Conservation (phyloP, 768 basidiomycete species). For the Xerocomellus amylosporus region DNA sequence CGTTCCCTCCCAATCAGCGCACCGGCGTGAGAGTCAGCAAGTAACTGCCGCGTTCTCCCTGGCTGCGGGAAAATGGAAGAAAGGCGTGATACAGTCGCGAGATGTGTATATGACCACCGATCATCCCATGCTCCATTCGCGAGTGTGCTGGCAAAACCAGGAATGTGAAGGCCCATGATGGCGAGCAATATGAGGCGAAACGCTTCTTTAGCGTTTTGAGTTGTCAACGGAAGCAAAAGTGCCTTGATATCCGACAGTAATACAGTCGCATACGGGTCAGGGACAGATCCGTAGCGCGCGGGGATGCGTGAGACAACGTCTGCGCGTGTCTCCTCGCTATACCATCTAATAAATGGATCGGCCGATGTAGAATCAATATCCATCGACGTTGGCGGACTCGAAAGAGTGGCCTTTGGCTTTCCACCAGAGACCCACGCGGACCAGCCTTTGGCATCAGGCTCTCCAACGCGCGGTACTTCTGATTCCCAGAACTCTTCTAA, state of each 20-base stretch:
- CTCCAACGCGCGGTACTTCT: slow-evolving; percentile 73
- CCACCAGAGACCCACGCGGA: slow-evolving; percentile 52
- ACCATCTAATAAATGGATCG: slow-evolving; percentile 73
- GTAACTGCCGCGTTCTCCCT: slow-evolving; percentile 31
- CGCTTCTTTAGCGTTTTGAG: slow-evolving; percentile 44
- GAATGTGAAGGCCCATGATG: slow-evolving; percentile 66
- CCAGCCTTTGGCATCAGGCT: slow-evolving; percentile 67
- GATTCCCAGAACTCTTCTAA: slow-evolving; percentile 87
- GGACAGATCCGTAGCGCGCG: slow-evolving; percentile 49
- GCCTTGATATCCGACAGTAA: slow-evolving; percentile 71
- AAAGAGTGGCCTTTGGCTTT: slow-evolving; percentile 31
- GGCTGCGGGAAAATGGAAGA: slow-evolving; percentile 51
- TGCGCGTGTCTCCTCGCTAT: slow-evolving; percentile 47
- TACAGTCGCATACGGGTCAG: slow-evolving; percentile 71
- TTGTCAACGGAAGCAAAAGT: slow-evolving; percentile 48
- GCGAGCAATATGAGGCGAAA: slow-evolving; percentile 73
- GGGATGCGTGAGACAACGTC: slow-evolving; percentile 49
- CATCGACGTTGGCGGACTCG: slow-evolving; percentile 13
- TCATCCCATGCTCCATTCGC: slow-evolving; percentile 56
- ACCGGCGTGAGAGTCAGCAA: slow-evolving; percentile 63
- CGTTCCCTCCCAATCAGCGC: slow-evolving; percentile 64
- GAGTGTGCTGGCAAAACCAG: slow-evolving; percentile 53
- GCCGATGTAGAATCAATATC: slow-evolving; percentile 28
- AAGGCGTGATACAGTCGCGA: slow-evolving; percentile 46
- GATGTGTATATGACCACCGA: slow-evolving; percentile 55